A percentile compares a stretch with the other conserved stretches of the same genome.
Conservation (phyloP, 306 rosid species). For the Lotus japonicus region DNA sequence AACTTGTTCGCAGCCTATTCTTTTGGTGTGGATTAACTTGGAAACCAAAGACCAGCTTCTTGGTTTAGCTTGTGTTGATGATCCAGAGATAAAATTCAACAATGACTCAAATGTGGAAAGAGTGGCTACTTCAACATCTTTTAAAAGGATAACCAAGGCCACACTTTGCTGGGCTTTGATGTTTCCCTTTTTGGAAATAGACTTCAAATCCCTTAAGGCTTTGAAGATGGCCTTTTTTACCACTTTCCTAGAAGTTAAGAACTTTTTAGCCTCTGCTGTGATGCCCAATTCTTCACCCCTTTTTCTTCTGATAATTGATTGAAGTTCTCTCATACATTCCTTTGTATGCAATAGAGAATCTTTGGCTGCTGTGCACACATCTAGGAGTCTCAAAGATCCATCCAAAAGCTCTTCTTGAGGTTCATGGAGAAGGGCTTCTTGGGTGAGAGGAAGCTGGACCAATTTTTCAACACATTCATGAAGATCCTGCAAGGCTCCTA, state of each 20-base stretch:
- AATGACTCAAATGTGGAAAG: slow-evolving; percentile 2
- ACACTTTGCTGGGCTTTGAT: neutral
- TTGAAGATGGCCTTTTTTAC: slow-evolving; percentile 14
- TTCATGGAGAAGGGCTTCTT: slow-evolving; percentile 22
- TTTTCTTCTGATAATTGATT: slow-evolving; percentile 15
- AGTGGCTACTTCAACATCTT: slow-evolving; percentile 11
- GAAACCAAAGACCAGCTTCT: slow-evolving; percentile 23
- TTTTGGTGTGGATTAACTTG: slow-evolving; percentile 14
- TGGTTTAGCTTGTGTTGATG: slow-evolving; percentile 1
- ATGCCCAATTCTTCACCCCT: neutral
- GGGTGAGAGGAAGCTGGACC: slow-evolving; percentile 17
- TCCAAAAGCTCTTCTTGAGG: slow-evolving; percentile 21
- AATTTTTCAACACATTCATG: slow-evolving; percentile 18
- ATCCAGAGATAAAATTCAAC: slow-evolving; percentile 14
- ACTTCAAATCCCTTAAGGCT: slow-evolving; percentile 13
- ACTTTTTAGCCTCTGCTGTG: slow-evolving; percentile 10
- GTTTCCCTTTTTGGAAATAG: neutral
- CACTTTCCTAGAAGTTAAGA: slow-evolving; percentile 23
- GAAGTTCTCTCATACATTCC: slow-evolving; percentile 18
- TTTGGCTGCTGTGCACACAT: slow-evolving; percentile 14
- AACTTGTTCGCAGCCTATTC: neutral
- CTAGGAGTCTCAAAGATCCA: slow-evolving; percentile 33
- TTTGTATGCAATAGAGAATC: slow-evolving; percentile 26
- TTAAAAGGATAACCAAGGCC: slow-evolving; percentile 8
- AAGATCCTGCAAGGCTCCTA: slow-evolving; percentile 9